These are phyloP conservation scores for Solidago caesia DNA, from an alignment of 129 eudicot species.

Conservation along the genomic window DNA sequence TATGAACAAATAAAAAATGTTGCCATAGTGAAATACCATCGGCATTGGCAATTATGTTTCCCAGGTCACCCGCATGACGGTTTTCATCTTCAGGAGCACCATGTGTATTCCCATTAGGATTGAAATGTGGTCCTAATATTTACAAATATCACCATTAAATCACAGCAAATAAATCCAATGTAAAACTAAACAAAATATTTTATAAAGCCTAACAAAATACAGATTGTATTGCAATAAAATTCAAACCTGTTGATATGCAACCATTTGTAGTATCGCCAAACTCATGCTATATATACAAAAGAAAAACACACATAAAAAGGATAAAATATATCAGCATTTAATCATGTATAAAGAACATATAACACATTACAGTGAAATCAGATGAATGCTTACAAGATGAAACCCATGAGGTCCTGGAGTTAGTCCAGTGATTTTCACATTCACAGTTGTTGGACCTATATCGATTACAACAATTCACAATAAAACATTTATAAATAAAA, in stretches of 20 bases:
- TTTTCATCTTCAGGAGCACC: conserved; percentile 97
- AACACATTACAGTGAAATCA: not conserved
- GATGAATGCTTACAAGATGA: conserved; percentile 59
- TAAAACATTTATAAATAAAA: too few species aligned
- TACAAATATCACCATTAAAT: not conserved
- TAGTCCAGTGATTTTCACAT: conserved; percentile 68
- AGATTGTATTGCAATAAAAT: conserved; percentile 4
- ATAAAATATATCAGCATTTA: conserved; percentile 1
- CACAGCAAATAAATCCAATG: not conserved
- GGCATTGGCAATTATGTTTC: conserved; percentile 98
- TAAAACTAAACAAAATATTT: not conserved
- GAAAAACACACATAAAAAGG: not conserved
- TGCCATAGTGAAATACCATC: conserved; percentile 53
- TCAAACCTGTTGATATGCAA: conserved; percentile 92
- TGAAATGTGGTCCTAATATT: conserved; percentile 83
- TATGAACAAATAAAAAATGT: not conserved
- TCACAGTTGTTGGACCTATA: conserved; percentile 92
- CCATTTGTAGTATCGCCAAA: conserved; percentile 98
- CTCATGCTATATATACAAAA: conserved; percentile 59
- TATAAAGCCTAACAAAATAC: conserved; percentile 6
- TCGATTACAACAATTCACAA: conserved; percentile 16
- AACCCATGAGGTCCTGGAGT: conserved; percentile 90
- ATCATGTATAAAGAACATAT: not conserved
- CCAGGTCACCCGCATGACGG: conserved; percentile 99
- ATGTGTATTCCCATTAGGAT: conserved; percentile 83